Evolutionary conservation across 2,329 filamentous ascomycete genomes (phyloP), one percentile per base, ranked within the genome.

Genomic region (Fusarium algeriense): DNA sequence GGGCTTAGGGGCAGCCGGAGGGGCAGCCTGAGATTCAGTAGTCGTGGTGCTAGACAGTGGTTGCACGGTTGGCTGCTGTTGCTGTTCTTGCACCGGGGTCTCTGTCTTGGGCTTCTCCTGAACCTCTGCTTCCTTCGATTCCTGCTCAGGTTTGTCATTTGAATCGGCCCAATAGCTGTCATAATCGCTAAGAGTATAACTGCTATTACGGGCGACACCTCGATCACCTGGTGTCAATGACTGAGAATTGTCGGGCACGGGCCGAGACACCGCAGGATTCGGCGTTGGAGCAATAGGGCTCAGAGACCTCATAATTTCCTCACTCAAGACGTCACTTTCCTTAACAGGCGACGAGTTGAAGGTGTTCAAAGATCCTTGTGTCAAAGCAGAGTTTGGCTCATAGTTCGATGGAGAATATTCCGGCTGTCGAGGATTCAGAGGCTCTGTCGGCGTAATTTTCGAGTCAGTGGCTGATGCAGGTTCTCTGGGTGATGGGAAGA

Each of bases 251-350:
- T 73, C 70, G 17, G 61, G 67, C 15, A 60, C 41, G 32, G 70
- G 60, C 20, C 64, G 60, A 28, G 60, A 38, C 3, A 75, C 60
- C 9, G 64, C 44, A 40, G 75, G 45, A 34, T 48, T 69, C 19
- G 65, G 52, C 11, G 80, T 71, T 34, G 64, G 63, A 17, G 80
- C 81, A 15, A 83, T 77, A 1, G 90, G 86, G 59, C 86, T 90
- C 4, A 95, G 83, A 44, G 89, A 92, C 63, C 88, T 89, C 57
- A 93, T 89, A 59, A 95, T 95, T 74, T 95, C 93, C 64, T 93
- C 91, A 32, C 90, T 86, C 49, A 95, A 79, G 60, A 88, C 85
- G 71, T 95, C 92, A 74, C 88, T 94, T 75, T 94, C 92, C 71
- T 91, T 88, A 64, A 90, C 84, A 34, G 89, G 85, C 1, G 86